These are phyloP conservation scores for Paramecium octaurelia DNA, from an alignment of 73 alveolate genomes.

Conservation along the genomic window DNA sequence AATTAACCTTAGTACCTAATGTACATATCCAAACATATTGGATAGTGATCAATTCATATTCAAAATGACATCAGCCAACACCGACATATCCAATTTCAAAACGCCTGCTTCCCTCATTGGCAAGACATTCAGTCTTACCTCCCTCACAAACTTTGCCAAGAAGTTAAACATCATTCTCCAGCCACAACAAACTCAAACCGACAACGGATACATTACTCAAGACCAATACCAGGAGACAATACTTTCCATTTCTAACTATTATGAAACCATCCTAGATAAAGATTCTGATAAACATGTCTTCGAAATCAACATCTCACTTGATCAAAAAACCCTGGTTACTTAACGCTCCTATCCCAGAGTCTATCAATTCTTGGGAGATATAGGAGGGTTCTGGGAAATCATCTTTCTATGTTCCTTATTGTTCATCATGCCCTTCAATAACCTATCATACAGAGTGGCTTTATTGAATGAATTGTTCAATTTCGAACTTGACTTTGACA, in stretches of 20 bases:
- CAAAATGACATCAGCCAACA: slow-evolving; percentile 2
- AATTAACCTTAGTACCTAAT: neutral
- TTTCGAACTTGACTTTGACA: neutral
- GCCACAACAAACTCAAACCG: neutral
- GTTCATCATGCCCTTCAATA: slow-evolving; percentile 2
- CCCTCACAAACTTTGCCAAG: neutral
- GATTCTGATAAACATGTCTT: neutral
- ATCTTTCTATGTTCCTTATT: neutral
- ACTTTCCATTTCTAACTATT: neutral
- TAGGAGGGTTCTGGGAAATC: slow-evolving; percentile 22
- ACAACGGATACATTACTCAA: neutral
- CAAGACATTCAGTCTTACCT: neutral
- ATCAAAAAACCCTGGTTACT: neutral
- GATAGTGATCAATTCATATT: neutral
- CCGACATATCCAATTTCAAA: neutral
- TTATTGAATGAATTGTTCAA: slow-evolving; percentile 3
- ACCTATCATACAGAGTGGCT: neutral
- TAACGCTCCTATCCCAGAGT: neutral
- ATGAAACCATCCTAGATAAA: neutral
- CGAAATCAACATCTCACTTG: neutral
- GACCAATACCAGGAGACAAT: neutral
- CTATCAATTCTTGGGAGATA: neutral
- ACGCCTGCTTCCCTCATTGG: neutral
- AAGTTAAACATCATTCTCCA: neutral
- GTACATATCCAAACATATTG: neutral